Percentiles rank a stretch among this genome's conserved stretches.
Evolutionary conservation across 768 basidiomycete species (phyloP).

Genomic region (Amanita fuliginea): DNA sequence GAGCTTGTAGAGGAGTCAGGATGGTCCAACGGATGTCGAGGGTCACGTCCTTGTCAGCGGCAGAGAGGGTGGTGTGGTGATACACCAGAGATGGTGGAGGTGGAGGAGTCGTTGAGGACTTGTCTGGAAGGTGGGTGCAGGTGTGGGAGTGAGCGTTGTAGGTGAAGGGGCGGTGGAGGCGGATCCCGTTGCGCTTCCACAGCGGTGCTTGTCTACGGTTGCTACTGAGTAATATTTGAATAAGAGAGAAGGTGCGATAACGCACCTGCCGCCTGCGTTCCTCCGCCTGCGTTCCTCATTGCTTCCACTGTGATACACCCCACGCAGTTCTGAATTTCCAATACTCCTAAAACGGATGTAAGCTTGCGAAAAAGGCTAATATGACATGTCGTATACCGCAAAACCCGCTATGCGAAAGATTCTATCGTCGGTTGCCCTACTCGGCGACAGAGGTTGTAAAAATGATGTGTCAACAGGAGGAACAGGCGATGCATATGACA

Average conservation of each 20-base stretch:
- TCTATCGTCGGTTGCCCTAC: constrained; percentile 20
- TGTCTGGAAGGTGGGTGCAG: constrained; percentile 29
- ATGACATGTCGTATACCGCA: too few species aligned
- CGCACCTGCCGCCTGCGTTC: too few species aligned
- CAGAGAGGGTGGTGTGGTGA: constrained; percentile 73
- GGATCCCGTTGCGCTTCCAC: too few species aligned
- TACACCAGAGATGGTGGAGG: constrained; percentile 71
- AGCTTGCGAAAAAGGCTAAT: too few species aligned
- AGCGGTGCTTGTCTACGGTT: too few species aligned
- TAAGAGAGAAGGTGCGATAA: too few species aligned
- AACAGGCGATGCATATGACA: constrained; percentile 54
- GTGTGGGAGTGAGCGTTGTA: constrained; percentile 7
- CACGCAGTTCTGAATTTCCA: too few species aligned
- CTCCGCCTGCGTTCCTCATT: too few species aligned
- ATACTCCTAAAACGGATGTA: too few species aligned
- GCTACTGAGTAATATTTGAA: too few species aligned
- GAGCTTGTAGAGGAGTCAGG: constrained; percentile 88
- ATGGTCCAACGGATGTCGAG: constrained; percentile 99
- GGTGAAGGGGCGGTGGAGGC: neutral
- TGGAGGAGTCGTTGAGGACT: constrained; percentile 49
- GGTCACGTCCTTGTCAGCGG: constrained; percentile 83
- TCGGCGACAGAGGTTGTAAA: constrained; percentile 20
- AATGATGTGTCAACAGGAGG: constrained; percentile 37
- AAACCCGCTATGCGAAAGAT: constrained; percentile 52
- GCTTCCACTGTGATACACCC: too few species aligned